A percentile compares a stretch with the other conserved stretches of the same genome.
Conservation (phyloP, 1,284 basidiomycete species). For the Pyrrhoderma noxium region DNA sequence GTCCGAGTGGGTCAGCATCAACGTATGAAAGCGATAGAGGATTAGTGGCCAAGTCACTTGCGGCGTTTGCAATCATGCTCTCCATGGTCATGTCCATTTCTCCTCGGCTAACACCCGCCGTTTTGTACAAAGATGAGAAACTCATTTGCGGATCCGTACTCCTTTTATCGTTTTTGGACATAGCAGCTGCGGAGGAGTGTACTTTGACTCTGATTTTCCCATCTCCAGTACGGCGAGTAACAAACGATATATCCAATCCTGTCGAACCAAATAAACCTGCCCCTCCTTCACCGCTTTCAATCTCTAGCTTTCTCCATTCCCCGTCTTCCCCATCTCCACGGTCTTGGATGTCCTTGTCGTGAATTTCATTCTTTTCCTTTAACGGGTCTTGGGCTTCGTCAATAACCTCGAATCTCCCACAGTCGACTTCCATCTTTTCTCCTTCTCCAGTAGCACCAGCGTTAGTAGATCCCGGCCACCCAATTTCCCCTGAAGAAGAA, state of each 20-base stretch:
- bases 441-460: conserved; percentile 31
- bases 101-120: background rate
- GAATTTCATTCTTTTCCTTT: too few relatives aligned
- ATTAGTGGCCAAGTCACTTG: background rate
- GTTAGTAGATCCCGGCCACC: conserved; percentile 41
- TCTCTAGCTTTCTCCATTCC: conserved; percentile 41
- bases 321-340: conserved; percentile 1
- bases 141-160: background rate
- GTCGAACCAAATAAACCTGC: conserved; percentile 29
- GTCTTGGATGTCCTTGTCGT: background rate
- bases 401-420: background rate
- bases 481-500: conserved; percentile 39
- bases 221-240: conserved; percentile 51
- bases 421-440: conserved; percentile 42
- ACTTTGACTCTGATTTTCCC: conserved; percentile 69
- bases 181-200: conserved; percentile 34
- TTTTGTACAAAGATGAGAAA: background rate
- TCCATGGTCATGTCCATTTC: background rate
- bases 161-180: background rate
- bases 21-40: conserved; percentile 9
- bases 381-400: background rate
- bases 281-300: conserved; percentile 34
- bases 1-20: conserved; percentile 13
- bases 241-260: conserved; percentile 64
- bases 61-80: background rate